Conservation (phyloP, 257 asterid species). For the Solanum chmielewskii region DNA sequence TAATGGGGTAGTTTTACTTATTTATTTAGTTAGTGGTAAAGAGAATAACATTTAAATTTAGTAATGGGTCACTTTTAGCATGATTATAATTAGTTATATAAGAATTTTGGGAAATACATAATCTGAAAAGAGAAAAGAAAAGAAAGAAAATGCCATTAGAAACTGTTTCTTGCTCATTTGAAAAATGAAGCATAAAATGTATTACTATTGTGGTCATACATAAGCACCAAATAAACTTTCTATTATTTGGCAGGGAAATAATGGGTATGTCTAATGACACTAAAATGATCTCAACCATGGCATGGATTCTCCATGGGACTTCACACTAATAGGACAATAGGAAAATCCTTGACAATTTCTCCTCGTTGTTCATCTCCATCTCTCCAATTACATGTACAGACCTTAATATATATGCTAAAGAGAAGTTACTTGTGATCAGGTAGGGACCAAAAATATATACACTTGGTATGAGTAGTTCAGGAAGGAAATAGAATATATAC, state of each 20-base stretch:
- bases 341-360: background rate
- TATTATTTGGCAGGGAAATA: background rate
- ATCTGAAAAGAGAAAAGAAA: too few relatives aligned
- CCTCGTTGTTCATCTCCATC: background rate
- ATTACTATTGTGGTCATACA: background rate
- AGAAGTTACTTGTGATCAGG: background rate
- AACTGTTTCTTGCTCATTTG: background rate
- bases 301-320: background rate
- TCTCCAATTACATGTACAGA: background rate
- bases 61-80: too few relatives aligned
- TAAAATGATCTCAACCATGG: background rate
- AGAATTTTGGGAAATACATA: too few relatives aligned
- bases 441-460: background rate
- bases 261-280: background rate
- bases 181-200: background rate
- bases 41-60: too few relatives aligned
- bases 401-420: background rate
- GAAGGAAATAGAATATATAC: slow-evolving; percentile 23
- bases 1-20: too few relatives aligned
- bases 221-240: background rate
- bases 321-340: background rate
- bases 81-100: too few relatives aligned
- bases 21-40: too few relatives aligned
- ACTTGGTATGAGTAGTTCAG: background rate
- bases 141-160: slow-evolving; percentile 1